A percentile compares a stretch with the other conserved stretches of the same genome.
Conservation (phyloP, 768 basidiomycete species). For the Trametes cubensis region DNA sequence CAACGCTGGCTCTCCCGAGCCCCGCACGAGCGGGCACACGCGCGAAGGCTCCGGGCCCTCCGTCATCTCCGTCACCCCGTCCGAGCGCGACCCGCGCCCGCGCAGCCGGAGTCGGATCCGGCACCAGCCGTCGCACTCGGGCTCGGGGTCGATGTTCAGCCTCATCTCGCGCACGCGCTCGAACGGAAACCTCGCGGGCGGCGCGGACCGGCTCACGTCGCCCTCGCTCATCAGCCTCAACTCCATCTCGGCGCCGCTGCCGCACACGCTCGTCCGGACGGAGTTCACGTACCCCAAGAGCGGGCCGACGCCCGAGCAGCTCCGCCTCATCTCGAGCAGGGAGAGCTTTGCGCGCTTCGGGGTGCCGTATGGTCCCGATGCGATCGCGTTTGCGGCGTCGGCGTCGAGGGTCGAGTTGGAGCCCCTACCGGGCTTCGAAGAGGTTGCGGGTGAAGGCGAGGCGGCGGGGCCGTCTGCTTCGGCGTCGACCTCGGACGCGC, state of each 20-base stretch:
- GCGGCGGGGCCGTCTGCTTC: neutral
- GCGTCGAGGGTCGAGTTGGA: constrained; percentile 44
- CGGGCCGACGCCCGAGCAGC: constrained; percentile 63
- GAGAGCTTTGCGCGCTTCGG: constrained; percentile 72
- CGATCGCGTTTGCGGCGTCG: constrained; percentile 62
- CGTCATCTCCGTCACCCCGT: constrained; percentile 30
- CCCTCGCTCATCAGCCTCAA: constrained; percentile 72
- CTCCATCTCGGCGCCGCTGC: constrained; percentile 75
- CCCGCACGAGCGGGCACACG: constrained; percentile 23
- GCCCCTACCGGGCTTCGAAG: constrained; percentile 44
- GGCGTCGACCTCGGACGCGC: neutral
- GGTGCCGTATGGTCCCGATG: constrained; percentile 75
- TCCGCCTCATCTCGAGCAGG: constrained; percentile 69
- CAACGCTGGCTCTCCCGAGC: constrained; percentile 12
- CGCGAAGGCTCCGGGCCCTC: constrained; percentile 30
- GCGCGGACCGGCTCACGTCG: constrained; percentile 46
- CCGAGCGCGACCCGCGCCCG: constrained; percentile 16
- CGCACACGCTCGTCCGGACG: constrained; percentile 71
- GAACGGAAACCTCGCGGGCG: constrained; percentile 41
- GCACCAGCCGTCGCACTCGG: constrained; percentile 41
- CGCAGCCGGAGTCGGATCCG: constrained; percentile 34
- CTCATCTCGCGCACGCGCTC: constrained; percentile 47
- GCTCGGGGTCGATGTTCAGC: constrained; percentile 40
- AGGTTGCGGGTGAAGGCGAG: constrained; percentile 18
- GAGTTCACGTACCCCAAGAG: constrained; percentile 68